Evolutionary conservation across 1,284 basidiomycete species (phyloP), one percentile per base, ranked within the genome.

Genomic region (Leccinum laetum): DNA sequence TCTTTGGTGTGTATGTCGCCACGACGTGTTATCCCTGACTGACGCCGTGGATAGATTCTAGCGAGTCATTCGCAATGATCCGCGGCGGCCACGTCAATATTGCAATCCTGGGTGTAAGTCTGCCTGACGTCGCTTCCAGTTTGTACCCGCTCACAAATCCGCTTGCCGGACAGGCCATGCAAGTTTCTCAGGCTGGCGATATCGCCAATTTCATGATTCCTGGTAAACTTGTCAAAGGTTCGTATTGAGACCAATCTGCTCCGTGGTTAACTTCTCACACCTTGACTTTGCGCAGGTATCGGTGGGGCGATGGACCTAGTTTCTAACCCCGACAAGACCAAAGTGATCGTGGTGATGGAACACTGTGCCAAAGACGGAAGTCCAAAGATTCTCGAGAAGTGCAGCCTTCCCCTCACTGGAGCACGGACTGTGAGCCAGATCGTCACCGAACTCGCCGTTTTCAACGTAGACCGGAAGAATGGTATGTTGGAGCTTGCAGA

Each of bases 151-250:
- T 64, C 57, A 64, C 56, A 41, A 49, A 9, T 53, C 10, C 21
- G 10, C 46, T 55, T 57, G 56, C 65, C n/a, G 65, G 49, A 46
- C 65, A 93, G 91, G 95, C 96, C 3, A 95, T 99, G 89, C 91
- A 99, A 84, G 96, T 98, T 60, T 95, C 94, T 2, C 88, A 92
- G 70, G 89, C 89, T 24, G 97, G 96, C 65, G 96, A 99, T 76
- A 91, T 99, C 67, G 96, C 97, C 61, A 99, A 99, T 82, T 99
- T 94, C 77, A 98, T 98, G 95, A 95, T 98, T 71, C 96, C 96
- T 14, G 94, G 94, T 37, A 95, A 96, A 79, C 86, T 95, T 74
- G 87, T 95, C 61, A 94, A 93, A 83, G 92, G 93, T 84, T 68
- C 44, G 77, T 58, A 60, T 37, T 53, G 10, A 59, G 56, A 21